phyloP scores from a whole-genome alignment of 805 yeast genomes.

The Starmerella tilneyi region DNA sequence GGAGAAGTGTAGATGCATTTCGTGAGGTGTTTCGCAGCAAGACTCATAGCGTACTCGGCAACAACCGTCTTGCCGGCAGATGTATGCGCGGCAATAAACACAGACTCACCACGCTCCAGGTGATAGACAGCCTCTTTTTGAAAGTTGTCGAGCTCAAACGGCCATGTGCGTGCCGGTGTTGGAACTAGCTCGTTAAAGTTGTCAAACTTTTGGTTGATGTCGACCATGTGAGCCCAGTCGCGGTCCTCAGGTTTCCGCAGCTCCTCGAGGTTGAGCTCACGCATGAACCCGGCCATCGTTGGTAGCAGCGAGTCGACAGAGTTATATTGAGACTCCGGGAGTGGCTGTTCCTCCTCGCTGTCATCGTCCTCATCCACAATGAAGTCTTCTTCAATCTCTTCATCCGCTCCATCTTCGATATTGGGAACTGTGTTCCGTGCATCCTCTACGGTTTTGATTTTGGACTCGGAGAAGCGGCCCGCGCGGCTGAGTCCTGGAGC shows the following conservation, averaged over 20 bases:
- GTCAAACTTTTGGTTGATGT: slow-evolving; percentile 67
- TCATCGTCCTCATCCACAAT: slow-evolving; percentile 11
- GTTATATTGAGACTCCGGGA: slow-evolving; percentile 10
- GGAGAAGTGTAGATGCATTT: slow-evolving; percentile 95
- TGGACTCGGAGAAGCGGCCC: slow-evolving; percentile 30
- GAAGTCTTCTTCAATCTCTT: slow-evolving; percentile 8
- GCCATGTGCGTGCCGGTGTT: slow-evolving; percentile 87
- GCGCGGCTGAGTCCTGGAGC: slow-evolving; percentile 82
- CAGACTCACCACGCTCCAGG: slow-evolving; percentile 95
- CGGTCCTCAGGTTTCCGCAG: slow-evolving; percentile 31
- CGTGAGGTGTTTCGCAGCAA: slow-evolving; percentile 93
- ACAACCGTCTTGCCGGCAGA: slow-evolving; percentile 98
- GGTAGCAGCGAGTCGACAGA: slow-evolving; percentile 43
- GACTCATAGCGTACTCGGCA: slow-evolving; percentile 95
- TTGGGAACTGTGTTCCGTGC: slow-evolving; percentile 20
- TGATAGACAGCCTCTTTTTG: slow-evolving; percentile 96
- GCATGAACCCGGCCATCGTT: slow-evolving; percentile 40
- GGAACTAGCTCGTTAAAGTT: slow-evolving; percentile 86
- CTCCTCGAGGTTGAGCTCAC: slow-evolving; percentile 23
- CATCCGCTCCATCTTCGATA: slow-evolving; percentile 11
- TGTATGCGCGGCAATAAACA: slow-evolving; percentile 96
- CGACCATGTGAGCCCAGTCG: slow-evolving; percentile 94
- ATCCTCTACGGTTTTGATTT: slow-evolving; percentile 14
- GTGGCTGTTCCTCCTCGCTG: slow-evolving; percentile 10
- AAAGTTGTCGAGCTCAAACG: slow-evolving; percentile 86